Base-by-base conservation (phyloP, 2,329 filamentous ascomycete genomes). In the Magnaporthiopsis rhizophila region DNA sequence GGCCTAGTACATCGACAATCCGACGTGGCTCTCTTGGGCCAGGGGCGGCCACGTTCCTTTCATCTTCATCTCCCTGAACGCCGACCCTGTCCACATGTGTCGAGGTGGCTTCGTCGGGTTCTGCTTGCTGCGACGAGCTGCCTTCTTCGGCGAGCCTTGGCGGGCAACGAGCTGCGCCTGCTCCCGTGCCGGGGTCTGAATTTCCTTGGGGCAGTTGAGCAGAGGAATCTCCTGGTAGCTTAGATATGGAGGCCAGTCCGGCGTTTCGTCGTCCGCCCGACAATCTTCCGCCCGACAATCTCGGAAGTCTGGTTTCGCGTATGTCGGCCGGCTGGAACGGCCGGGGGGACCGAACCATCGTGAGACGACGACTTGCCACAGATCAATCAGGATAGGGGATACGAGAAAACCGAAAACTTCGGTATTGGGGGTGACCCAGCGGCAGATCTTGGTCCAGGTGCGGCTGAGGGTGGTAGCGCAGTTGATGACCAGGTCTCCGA, bases 1-100 rank as follows among this genome's bases (percentile, higher is more conserved):
- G 57, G 45, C 62, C 62, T 59, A 63, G 26, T 24, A 63, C 24
- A 30, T 59, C 28, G n/a, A 32, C 58, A 26, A 63, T 28, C 18
- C 57, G 24, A 58, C 57, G 57, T 58, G 57, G 24, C 18, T 53
- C 45, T 53, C 9, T 53, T 21, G 45, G 45, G 2, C 18, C 45
- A n/a, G 45, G 7, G 45, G 45, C 8, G 45, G n/a, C 45, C 45
- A n/a, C 18, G n/a, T 3, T n/a, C 21, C 45, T 53, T n/a, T 53
- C 38, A 18, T 45, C 45, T 11, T 53, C 45, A 53, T 53, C 45
- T 53, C 18, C 45, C 8, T 38, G 36, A 38, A 6, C 45, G 45
- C 18, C 18, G 21, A 8, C 21, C 45, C 45, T 53, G 45, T 15
- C 45, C 21, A 53, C 21, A 53, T 53, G 45, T 53, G 45, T 53